These are phyloP conservation scores for Microcyclospora pomicola DNA, from an alignment of 2,329 filamentous ascomycete genomes.

Conservation along the genomic window DNA sequence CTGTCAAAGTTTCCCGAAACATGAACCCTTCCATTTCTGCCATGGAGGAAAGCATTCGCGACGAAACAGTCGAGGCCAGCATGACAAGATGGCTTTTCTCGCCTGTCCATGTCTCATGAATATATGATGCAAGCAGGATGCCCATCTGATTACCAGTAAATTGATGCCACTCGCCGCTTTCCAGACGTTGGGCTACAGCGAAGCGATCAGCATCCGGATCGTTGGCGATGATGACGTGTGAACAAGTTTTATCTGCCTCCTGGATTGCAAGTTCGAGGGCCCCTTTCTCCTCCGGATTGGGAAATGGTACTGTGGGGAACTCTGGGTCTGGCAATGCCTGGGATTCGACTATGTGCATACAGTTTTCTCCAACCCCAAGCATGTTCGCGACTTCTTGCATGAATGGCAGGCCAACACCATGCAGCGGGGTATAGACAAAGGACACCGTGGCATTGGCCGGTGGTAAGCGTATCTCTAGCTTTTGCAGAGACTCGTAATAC, in stretches of 20 bases:
- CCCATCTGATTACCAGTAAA: constrained; percentile 55
- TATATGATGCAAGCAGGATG: constrained; percentile 43
- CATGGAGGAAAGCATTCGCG: constrained; percentile 47
- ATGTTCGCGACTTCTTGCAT: constrained; percentile 31
- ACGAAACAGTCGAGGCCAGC: constrained; percentile 50
- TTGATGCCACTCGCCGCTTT: constrained; percentile 41
- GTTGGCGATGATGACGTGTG: constrained; percentile 44
- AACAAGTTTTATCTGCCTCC: constrained; percentile 37
- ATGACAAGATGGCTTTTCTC: constrained; percentile 35
- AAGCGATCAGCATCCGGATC: constrained; percentile 54
- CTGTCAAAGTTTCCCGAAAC: constrained; percentile 49
- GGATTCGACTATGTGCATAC: constrained; percentile 33
- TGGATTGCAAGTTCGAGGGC: constrained; percentile 46
- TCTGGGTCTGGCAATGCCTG: constrained; percentile 48
- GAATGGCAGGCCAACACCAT: constrained; percentile 38
- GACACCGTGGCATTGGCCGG: constrained; percentile 10
- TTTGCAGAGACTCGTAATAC: constrained; percentile 32
- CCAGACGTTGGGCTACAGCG: constrained; percentile 44
- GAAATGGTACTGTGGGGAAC: constrained; percentile 51
- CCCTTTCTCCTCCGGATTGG: constrained; percentile 52
- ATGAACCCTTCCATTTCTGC: constrained; percentile 41
- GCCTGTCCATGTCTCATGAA: constrained; percentile 36
- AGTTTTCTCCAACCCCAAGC: constrained; percentile 12
- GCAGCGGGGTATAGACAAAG: constrained; percentile 45
- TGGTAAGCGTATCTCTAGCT: constrained; percentile 18